These are phyloP conservation scores for Gossypium raimondii DNA, from an alignment of 345 rosid genomes.

Conservation along the genomic window DNA sequence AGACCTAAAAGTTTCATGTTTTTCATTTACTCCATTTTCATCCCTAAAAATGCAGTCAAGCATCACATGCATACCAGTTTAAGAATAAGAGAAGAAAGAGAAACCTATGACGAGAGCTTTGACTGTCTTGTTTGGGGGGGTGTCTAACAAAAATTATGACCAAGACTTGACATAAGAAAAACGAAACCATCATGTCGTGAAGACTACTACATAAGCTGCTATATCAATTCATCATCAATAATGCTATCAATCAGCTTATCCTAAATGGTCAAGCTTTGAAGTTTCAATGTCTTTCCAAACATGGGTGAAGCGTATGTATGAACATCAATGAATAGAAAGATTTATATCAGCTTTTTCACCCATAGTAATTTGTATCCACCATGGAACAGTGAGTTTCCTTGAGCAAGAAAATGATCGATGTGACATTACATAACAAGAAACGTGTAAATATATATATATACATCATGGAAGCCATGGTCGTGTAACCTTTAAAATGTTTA, in stretches of 20 bases:
- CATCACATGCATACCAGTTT: too few species aligned
- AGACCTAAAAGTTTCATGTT: too few species aligned
- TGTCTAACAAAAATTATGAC: too few species aligned
- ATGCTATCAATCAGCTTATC: constrained; percentile 30
- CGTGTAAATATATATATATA: neutral
- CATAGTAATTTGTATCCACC: neutral
- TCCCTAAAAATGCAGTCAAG: too few species aligned
- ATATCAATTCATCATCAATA: constrained; percentile 18
- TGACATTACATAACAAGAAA: constrained; percentile 20
- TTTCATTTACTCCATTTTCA: too few species aligned
- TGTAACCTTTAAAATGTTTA: neutral
- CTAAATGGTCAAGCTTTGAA: neutral
- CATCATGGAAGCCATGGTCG: constrained; percentile 10
- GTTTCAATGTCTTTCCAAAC: neutral
- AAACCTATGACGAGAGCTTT: too few species aligned
- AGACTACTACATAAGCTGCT: too few species aligned
- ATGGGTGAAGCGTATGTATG: constrained; percentile 10
- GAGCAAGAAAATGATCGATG: constrained; percentile 16
- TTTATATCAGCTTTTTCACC: neutral
- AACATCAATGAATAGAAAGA: constrained; percentile 27
- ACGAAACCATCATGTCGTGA: too few species aligned
- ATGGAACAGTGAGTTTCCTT: constrained; percentile 18
- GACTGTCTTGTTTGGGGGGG: too few species aligned
- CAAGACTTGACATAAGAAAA: too few species aligned
- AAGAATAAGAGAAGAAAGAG: too few species aligned